These are phyloP conservation scores for Talaromyces rugulosus DNA, from an alignment of 2,329 filamentous ascomycete genomes.

Conservation along the genomic window DNA sequence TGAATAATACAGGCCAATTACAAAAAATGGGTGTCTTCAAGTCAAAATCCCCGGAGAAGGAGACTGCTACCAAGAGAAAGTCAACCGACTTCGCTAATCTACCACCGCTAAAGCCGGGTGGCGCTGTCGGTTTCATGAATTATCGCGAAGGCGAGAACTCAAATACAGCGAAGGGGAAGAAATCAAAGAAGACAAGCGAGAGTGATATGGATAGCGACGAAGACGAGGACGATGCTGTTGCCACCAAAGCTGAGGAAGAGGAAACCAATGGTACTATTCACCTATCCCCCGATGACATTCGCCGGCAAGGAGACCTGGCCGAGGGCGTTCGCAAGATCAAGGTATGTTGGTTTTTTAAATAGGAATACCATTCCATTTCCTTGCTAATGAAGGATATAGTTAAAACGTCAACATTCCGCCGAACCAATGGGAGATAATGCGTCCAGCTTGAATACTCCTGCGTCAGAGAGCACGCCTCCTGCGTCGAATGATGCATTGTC, in stretches of 20 bases:
- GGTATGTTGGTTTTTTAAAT: conserved; percentile 38
- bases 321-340: conserved; percentile 65
- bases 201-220: conserved; percentile 73
- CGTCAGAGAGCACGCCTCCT: conserved; percentile 34
- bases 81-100: conserved; percentile 84
- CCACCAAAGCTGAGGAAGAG: conserved; percentile 61
- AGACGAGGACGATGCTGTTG: conserved; percentile 50
- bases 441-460: conserved; percentile 38
- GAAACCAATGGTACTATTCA: conserved; percentile 46
- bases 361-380: not conserved
- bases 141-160: conserved; percentile 67
- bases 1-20: conserved; percentile 65
- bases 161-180: conserved; percentile 55
- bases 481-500: conserved; percentile 24
- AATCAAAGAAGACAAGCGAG: conserved; percentile 50
- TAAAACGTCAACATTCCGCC: conserved; percentile 63
- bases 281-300: conserved; percentile 59
- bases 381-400: conserved; percentile 35
- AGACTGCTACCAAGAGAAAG: conserved; percentile 62
- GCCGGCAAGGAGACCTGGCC: conserved; percentile 57
- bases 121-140: conserved; percentile 82
- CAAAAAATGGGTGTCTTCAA: conserved; percentile 91
- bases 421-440: conserved; percentile 45
- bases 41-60: conserved; percentile 56
- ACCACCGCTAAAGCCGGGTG: conserved; percentile 77